phyloP scores from a whole-genome alignment of 139 green algal species.

The Marvania coccoides region DNA sequence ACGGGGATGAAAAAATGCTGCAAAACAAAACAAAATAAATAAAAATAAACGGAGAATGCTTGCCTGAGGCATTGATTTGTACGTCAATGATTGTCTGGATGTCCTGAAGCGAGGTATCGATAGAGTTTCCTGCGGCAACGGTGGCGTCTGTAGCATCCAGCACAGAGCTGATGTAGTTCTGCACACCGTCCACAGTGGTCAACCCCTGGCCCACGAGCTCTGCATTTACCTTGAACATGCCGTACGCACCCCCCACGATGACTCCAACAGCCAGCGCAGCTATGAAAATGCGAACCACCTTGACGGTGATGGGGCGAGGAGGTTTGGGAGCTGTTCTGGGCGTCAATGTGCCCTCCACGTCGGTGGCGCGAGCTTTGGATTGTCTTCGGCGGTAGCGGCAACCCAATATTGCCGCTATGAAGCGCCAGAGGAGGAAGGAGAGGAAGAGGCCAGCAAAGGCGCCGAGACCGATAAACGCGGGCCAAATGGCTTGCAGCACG shows the following conservation, averaged over 20 bases:
- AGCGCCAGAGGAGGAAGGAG: conserved; percentile 10
- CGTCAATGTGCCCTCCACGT: too few species aligned
- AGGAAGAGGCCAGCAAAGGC: neutral
- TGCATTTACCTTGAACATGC: neutral
- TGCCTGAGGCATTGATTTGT: conserved; percentile 2
- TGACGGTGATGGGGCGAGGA: too few species aligned
- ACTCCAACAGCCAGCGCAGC: neutral
- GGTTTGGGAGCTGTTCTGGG: too few species aligned
- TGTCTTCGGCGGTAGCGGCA: too few species aligned
- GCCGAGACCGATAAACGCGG: neutral
- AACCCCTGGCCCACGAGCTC: neutral
- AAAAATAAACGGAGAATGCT: neutral
- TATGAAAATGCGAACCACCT: too few species aligned
- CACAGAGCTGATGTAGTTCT: neutral
- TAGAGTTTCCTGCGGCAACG: neutral
- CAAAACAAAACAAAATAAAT: neutral
- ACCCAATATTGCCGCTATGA: too few species aligned
- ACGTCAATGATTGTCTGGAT: neutral
- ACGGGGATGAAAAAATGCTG: neutral
- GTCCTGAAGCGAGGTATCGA: neutral
- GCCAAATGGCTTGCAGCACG: conserved; percentile 1
- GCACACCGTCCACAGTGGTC: neutral
- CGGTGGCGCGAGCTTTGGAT: too few species aligned
- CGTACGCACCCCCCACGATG: neutral
- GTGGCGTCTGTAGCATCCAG: neutral